Evolutionary conservation across 805 yeast species (phyloP), one percentile per base, ranked within the genome.

Genomic region (Yamadazyma akitaensis): DNA sequence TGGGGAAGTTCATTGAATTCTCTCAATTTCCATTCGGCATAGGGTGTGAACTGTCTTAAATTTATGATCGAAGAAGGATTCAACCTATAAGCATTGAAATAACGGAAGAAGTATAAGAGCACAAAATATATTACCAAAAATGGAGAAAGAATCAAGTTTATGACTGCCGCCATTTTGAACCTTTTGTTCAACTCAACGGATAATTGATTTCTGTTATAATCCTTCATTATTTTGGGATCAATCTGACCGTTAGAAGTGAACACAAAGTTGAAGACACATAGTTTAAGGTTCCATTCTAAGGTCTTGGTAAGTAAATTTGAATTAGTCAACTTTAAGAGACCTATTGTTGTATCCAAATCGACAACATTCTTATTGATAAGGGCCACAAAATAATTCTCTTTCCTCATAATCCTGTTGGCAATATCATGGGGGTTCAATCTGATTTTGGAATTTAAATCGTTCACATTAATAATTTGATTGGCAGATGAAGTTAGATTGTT

Each of bases 1-100:
- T 94, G 99, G 37, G 88, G 88, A 8, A 94, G 73, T 61, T 94
- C 99, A 64, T 94, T 94, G 61, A 86, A 88, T 58, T 94, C 99
- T 47, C 99, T 73, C 58, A 94, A 77, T 61, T 85, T 88, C 98
- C 98, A 94, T 57, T 87, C 91, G 0, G 98, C 97, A 65, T 80
- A 80, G 0, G 97, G 97, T 0, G 98, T 88, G 60, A 89, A 94
- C 56, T 90, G 96, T 40, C 99, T 72, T 43, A 70, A 60, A 3
- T 72, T 73, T 2, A 90, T 75, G 45, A 94, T 73, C 10, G 89
- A 73, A 1, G 90, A 81, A 0, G 99, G 99, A 45, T 92, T 86
- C 37, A 87, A 80, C 60, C 88, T 87, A 62, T 87, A 90, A 64
- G 92, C 98, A 62, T 91, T 91, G 65, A 94, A 94, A 62, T 94